Percentiles rank a stretch among this genome's conserved stretches.
Evolutionary conservation across 768 basidiomycete genomes (phyloP).

Genomic region (Mycena leptocephala): DNA sequence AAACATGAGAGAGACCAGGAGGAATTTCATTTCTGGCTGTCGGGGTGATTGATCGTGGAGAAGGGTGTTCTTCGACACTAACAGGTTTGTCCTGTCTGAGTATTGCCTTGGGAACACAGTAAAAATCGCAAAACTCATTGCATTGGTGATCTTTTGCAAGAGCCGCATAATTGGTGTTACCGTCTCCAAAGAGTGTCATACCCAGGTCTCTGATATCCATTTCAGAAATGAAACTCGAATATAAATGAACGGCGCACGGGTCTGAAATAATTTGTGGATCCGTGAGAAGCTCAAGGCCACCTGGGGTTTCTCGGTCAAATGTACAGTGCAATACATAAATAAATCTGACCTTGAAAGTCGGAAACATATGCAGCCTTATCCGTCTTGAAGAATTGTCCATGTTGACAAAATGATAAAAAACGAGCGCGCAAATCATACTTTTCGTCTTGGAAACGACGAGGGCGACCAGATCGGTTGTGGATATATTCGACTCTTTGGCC

Average conservation of each 20-base stretch:
- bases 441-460: not conserved
- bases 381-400: conserved; percentile 38
- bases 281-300: not conserved
- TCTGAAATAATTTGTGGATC: conserved; percentile 11
- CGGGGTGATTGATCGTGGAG: not conserved
- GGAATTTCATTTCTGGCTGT: not conserved
- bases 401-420: conserved; percentile 38
- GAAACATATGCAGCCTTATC: conserved; percentile 31
- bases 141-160: not conserved
- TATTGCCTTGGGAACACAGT: not conserved
- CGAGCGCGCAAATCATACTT: not conserved
- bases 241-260: not conserved
- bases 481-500: not conserved
- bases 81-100: not conserved
- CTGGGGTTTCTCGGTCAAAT: not conserved
- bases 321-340: not conserved
- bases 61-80: not conserved
- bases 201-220: not conserved
- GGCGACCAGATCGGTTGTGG: not conserved
- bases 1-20: not conserved
- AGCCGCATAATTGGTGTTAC: not conserved
- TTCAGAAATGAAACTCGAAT: not conserved
- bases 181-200: not conserved
- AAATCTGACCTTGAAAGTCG: conserved; percentile 38
- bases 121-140: not conserved